Percentiles rank a stretch among this genome's conserved stretches.
Evolutionary conservation across 1,284 basidiomycete genomes (phyloP).

Genomic region (Cutaneotrichosporon mucoides): DNA sequence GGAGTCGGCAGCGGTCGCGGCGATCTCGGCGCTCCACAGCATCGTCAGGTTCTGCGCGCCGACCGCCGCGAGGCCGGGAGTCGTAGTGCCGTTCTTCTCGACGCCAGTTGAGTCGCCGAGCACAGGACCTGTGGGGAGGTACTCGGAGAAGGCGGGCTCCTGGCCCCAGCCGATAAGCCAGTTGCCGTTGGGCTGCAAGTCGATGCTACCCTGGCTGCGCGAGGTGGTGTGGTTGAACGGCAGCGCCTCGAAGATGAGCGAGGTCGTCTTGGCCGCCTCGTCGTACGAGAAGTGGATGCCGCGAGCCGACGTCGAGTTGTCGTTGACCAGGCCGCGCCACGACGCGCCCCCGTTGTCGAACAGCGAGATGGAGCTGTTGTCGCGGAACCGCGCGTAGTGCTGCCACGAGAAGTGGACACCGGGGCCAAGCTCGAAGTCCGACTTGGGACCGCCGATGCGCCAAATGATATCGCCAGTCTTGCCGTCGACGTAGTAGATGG

Average conservation of each 20-base stretch:
- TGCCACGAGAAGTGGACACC: constrained; percentile 28
- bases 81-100: background rate
- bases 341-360: constrained; percentile 38
- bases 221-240: constrained; percentile 26
- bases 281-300: constrained; percentile 33
- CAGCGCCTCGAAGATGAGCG: constrained; percentile 19
- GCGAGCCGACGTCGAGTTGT: constrained; percentile 23
- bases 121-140: constrained; percentile 13
- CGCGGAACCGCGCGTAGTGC: constrained; percentile 32
- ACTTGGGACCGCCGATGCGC: constrained; percentile 34
- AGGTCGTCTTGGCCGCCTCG: constrained; percentile 20
- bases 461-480: constrained; percentile 32
- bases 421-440: constrained; percentile 26
- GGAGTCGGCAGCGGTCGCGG: constrained; percentile 10
- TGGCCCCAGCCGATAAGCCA: constrained; percentile 25
- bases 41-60: constrained; percentile 21
- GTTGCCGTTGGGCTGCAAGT: constrained; percentile 25
- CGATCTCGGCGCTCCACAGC: constrained; percentile 33
- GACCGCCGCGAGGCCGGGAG: background rate
- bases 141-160: constrained; percentile 24
- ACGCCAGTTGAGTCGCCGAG: background rate
- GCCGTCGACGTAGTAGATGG: constrained; percentile 37
- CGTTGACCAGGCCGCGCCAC: constrained; percentile 16
- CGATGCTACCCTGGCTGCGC: constrained; percentile 29
- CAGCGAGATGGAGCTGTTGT: constrained; percentile 22